Base-by-base conservation (phyloP, 2,329 filamentous ascomycete genomes). In the Diplodia corticola region DNA sequence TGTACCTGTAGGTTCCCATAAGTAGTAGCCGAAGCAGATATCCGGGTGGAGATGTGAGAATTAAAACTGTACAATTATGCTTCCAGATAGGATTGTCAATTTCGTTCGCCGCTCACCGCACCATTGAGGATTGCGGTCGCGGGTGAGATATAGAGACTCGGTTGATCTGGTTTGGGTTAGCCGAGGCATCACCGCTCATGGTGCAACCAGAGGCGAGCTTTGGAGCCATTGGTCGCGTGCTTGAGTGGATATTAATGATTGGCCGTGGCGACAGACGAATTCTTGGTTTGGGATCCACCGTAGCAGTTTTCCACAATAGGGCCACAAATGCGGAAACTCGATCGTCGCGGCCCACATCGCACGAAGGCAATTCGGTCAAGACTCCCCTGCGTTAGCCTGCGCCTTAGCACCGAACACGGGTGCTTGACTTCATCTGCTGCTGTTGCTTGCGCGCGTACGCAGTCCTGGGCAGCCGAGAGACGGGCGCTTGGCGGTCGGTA, bases 251-350 rank as follows among this genome's bases (percentile, higher is more conserved):
- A 44, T 10, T 10, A 35, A 3, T n/a, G 40, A 46, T 46, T 46
- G 40, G 40, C 40, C 9, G 33, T 35, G 33, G 33, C 33, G 10
- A 12, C 33, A 35, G 33, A 35, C 33, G 33, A 12, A 12, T 44
- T n/a, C n/a, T 10, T 44, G 40, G 7, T 44, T 44, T 44, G 40
- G 17, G 17, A 20, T 44, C 40, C 40, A 44, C 40, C n/a, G 17
- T 20, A 24, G 13, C 13, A 12, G 48, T 24, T 26, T 50, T 12
- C 48, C 24, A 26, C n/a, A 28, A 10, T 35, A 24, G 54, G 22
- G 12, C n/a, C 22, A 57, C 54, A 15, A 44, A 57, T 57, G 54
- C 5, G 54, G 54, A 44, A 57, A 35, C 24, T 57, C 30, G 54
- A 57, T 57, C 54, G 54, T 13, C 54, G 35, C 22, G 35, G 33